These are phyloP conservation scores for Mycena sanguinolenta DNA, from an alignment of 768 basidiomycete genomes.

Conservation along the genomic window DNA sequence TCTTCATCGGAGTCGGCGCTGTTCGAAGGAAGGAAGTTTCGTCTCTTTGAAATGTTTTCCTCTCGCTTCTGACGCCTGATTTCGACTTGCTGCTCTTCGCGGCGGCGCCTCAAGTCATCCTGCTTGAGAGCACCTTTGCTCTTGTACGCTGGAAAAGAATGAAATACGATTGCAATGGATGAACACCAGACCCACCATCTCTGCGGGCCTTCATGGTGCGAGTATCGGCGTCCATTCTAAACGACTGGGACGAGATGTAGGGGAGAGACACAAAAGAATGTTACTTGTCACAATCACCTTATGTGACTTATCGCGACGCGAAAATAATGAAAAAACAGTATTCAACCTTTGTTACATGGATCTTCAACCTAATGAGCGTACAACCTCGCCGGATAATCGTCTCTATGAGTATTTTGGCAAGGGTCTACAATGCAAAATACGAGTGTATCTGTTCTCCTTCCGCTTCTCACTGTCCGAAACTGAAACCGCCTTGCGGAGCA, in stretches of 20 bases:
- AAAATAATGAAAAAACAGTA: not conserved
- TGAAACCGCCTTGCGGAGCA: conserved; percentile 96
- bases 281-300: conserved; percentile 5
- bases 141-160: conserved; percentile 79
- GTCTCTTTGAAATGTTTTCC: conserved; percentile 97
- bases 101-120: conserved; percentile 94
- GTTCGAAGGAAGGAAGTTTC: conserved; percentile 87
- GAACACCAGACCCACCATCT: conserved; percentile 64
- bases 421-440: conserved; percentile 17
- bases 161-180: conserved; percentile 50
- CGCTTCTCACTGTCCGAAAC: conserved; percentile 78
- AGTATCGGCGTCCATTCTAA: conserved; percentile 66
- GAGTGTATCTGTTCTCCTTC: not conserved
- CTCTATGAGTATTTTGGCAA: conserved; percentile 12
- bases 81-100: conserved; percentile 99
- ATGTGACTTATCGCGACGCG: conserved; percentile 7
- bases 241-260: conserved; percentile 35
- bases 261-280: conserved; percentile 46
- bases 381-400: conserved; percentile 3
- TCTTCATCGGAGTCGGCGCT: conserved; percentile 94
- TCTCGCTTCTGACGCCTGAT: conserved; percentile 98
- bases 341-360: not conserved
- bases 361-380: not conserved
- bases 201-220: conserved; percentile 83
- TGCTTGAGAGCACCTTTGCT: conserved; percentile 90